Base-by-base conservation (phyloP, 2,329 filamentous ascomycete species). In the Diaporthe citrichinensis region DNA sequence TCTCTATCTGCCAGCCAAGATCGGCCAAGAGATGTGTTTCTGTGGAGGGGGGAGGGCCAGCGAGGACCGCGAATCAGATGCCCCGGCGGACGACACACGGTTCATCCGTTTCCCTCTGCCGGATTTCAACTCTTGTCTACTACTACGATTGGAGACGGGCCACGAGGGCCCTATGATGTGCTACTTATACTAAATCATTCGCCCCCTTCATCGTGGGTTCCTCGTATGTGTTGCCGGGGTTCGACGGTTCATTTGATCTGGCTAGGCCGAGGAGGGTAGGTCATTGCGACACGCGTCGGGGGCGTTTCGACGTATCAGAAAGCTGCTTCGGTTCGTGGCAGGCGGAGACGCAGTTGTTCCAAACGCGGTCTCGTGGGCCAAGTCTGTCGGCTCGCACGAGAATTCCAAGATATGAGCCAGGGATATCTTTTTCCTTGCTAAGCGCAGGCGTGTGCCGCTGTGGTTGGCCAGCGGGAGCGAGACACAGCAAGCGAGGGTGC, bases 1-100 rank as follows among this genome's bases (percentile, higher is more conserved):
- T 39, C 46, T 68, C 46, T 49, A 51, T 67, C 62, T 67, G 62
- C 62, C 65, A 53, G 65, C 65, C 65, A 68, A 68, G 62, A 68
- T 3, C 15, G 23, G 65, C 65, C 65, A 55, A 68, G 65, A 68
- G 46, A 68, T 53, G n/a, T 53, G 65, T 68, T 53, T 68, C 46
- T 41, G 23, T 17, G 12, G n/a, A 55, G 53, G n/a, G n/a, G 15
- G 14, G 5, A 25, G 23, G 36, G 58, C 36, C 10, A 36, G 39
- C 34, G 39, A 28, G 41, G 17, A n/a, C 49, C 39, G n/a, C 49
- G 65, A 69, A 69, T 55, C 65, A 69, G 34, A 31, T 41, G 34
- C 31, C n/a, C 12, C 1, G 9, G 28, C 28, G 23, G 8, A 17
- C 34, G 28, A 14, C 57, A 61, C 36, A 39, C 36, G 10, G 36